phyloP scores from a whole-genome alignment of 2,329 filamentous ascomycete genomes.

The Pseudopithomyces chartarum region DNA sequence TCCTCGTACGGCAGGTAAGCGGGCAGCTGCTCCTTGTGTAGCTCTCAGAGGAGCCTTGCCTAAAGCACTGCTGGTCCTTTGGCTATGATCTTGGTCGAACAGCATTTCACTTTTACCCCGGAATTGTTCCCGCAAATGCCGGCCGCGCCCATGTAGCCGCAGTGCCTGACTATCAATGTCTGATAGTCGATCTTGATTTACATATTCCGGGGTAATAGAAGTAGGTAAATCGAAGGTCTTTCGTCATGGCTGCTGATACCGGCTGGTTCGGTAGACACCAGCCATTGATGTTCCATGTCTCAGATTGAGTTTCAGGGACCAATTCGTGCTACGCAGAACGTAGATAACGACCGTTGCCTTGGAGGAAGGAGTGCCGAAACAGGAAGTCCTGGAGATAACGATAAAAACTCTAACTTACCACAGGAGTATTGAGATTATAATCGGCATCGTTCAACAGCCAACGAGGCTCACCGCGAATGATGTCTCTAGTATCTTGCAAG shows the following conservation, averaged over 20 bases:
- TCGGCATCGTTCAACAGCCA: constrained; percentile 76
- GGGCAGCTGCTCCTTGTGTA: neutral
- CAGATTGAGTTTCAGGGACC: constrained; percentile 9
- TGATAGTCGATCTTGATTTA: neutral
- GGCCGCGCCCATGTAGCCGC: too few species aligned
- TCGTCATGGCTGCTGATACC: constrained; percentile 32
- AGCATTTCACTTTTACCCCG: too few species aligned
- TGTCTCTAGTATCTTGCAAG: constrained; percentile 65
- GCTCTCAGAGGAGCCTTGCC: too few species aligned
- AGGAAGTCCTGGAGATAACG: constrained; percentile 15
- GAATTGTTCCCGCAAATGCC: too few species aligned
- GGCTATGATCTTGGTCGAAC: too few species aligned
- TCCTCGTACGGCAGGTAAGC: constrained; percentile 18
- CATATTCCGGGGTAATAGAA: neutral
- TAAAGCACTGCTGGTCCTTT: too few species aligned
- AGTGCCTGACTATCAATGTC: neutral
- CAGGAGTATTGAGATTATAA: constrained; percentile 77
- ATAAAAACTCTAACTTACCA: constrained; percentile 45
- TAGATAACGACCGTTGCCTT: constrained; percentile 26
- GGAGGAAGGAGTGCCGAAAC: constrained; percentile 22
- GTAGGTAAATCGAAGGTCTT: neutral
- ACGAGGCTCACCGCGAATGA: constrained; percentile 69
- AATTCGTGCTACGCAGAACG: constrained; percentile 17
- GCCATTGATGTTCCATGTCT: neutral
- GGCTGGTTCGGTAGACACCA: constrained; percentile 18